A percentile compares a stretch with the other conserved stretches of the same genome.
Evolutionary conservation across 2,329 filamentous ascomycete genomes (phyloP).

Genomic region (Alternaria rosae): DNA sequence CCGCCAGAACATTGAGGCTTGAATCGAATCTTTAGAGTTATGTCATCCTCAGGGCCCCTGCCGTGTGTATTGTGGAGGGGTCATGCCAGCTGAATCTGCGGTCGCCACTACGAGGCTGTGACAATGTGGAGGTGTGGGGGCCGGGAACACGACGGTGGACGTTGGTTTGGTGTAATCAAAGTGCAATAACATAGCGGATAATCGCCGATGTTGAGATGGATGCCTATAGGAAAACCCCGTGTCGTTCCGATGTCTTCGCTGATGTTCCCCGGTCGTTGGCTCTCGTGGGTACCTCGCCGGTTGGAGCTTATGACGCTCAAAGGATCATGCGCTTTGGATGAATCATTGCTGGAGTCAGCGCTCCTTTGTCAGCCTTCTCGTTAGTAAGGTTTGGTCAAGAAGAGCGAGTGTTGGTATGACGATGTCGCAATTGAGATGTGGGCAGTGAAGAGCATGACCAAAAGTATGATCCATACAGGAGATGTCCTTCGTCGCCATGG

Average conservation of each 20-base stretch:
- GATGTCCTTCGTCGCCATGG: not conserved
- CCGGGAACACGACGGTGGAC: constrained; percentile 12
- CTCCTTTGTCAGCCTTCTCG: not conserved
- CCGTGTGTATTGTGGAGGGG: constrained; percentile 9
- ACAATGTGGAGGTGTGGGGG: constrained; percentile 18
- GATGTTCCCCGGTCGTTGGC: not conserved
- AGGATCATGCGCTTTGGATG: constrained; percentile 9
- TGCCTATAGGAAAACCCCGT: constrained; percentile 11
- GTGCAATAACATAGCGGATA: constrained; percentile 9
- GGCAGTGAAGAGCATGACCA: not conserved
- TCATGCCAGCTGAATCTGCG: constrained; percentile 24
- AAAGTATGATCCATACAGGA: not conserved
- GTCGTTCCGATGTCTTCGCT: not conserved
- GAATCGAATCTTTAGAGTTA: not conserved
- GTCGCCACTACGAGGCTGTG: constrained; percentile 28
- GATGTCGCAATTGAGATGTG: not conserved
- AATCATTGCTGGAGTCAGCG: constrained; percentile 1
- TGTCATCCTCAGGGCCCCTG: constrained; percentile 12
- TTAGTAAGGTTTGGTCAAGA: not conserved
- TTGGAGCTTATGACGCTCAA: constrained; percentile 9
- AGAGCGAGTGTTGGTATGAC: not conserved
- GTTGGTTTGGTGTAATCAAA: not conserved
- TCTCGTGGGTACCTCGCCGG: constrained; percentile 1
- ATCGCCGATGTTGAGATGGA: constrained; percentile 6
- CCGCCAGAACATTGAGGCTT: constrained; percentile 20